Evolutionary conservation across 352 stramenopile species (phyloP).

Genomic region (Globisporangium lucens): DNA sequence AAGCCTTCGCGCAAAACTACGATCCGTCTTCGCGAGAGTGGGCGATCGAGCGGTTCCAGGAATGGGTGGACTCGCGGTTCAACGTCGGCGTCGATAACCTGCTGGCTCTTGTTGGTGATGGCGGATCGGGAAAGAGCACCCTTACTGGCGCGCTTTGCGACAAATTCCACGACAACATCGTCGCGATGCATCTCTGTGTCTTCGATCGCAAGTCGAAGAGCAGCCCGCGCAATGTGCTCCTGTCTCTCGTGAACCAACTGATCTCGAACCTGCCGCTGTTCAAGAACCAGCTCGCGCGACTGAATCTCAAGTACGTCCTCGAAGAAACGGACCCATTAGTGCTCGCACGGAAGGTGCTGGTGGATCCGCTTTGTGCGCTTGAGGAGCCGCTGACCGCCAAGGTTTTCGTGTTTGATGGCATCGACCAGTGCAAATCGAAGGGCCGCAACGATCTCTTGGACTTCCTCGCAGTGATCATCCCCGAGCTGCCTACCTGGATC

Average conservation of each 20-base stretch:
- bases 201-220: slow-evolving; percentile 80
- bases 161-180: slow-evolving; percentile 49
- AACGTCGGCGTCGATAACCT: slow-evolving; percentile 56
- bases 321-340: slow-evolving; percentile 68
- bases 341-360: slow-evolving; percentile 67
- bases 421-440: slow-evolving; percentile 60
- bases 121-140: slow-evolving; percentile 68
- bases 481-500: slow-evolving; percentile 67
- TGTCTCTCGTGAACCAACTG: slow-evolving; percentile 84
- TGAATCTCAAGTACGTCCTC: slow-evolving; percentile 82
- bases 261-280: slow-evolving; percentile 58
- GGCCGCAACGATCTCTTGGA: slow-evolving; percentile 66
- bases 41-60: slow-evolving; percentile 61
- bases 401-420: slow-evolving; percentile 68
- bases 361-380: slow-evolving; percentile 68
- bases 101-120: slow-evolving; percentile 65
- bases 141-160: slow-evolving; percentile 51
- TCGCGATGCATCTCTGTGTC: slow-evolving; percentile 69
- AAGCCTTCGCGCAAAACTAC: slow-evolving; percentile 34
- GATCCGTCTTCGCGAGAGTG: slow-evolving; percentile 56
- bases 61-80: slow-evolving; percentile 75
- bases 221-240: slow-evolving; percentile 61
- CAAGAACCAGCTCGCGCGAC: slow-evolving; percentile 77
- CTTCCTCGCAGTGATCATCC: slow-evolving; percentile 57
- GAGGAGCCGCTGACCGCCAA: slow-evolving; percentile 59